These are phyloP conservation scores for Vaccinium vitisidaea DNA, from an alignment of 148 eudicot genomes.

Conservation along the genomic window DNA sequence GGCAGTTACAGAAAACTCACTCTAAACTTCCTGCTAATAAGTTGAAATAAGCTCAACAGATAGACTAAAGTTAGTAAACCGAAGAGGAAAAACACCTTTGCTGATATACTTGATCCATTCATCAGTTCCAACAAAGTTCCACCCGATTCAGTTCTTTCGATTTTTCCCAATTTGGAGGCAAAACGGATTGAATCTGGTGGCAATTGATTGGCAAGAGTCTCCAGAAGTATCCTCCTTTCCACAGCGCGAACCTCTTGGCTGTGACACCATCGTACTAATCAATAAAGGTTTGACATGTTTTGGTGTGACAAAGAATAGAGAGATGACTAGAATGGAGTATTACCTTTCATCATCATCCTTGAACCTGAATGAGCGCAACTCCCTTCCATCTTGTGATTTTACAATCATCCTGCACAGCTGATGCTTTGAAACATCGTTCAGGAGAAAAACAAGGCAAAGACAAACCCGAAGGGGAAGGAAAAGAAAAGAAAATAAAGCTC, in stretches of 20 bases:
- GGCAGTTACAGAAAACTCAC: too few relatives aligned
- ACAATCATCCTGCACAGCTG: conserved; percentile 63
- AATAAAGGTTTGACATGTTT: not conserved
- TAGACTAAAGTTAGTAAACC: not conserved
- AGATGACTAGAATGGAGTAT: not conserved
- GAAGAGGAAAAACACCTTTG: conserved; percentile 46
- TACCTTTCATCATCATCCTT: conserved; percentile 76
- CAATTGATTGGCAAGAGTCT: conserved; percentile 63
- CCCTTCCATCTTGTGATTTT: conserved; percentile 59
- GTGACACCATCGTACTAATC: not conserved
- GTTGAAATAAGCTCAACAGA: not conserved
- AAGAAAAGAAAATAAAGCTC: not conserved
- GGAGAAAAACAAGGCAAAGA: conserved; percentile 4
- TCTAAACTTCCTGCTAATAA: too few relatives aligned
- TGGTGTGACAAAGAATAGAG: not conserved
- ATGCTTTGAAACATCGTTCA: conserved; percentile 39
- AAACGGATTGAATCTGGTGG: conserved; percentile 49
- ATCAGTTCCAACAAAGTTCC: conserved; percentile 48
- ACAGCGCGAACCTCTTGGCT: conserved; percentile 93
- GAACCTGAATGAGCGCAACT: conserved; percentile 63
- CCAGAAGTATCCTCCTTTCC: conserved; percentile 68
- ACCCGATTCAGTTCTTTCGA: conserved; percentile 43
- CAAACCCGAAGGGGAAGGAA: not conserved
- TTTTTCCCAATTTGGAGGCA: conserved; percentile 57
- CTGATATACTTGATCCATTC: conserved; percentile 54